Percentiles rank a stretch among this genome's conserved stretches.
These are phyloP conservation scores for Aspergillus sp. DNA, from an alignment of 2,329 filamentous ascomycete species.

Conservation along the genomic window DNA sequence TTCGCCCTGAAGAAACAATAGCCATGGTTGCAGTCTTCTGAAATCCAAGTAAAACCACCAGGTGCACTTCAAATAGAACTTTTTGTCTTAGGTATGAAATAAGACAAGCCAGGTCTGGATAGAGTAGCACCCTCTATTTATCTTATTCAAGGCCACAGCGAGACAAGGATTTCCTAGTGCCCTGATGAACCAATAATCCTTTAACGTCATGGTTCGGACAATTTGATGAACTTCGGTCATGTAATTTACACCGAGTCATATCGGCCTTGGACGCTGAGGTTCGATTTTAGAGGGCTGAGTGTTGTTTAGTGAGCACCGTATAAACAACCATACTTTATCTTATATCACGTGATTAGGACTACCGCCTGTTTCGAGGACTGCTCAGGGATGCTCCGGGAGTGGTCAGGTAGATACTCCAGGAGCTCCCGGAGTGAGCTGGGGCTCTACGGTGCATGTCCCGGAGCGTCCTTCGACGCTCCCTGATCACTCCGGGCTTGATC, in stretches of 20 bases:
- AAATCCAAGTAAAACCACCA: not conserved
- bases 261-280: not conserved
- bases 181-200: not conserved
- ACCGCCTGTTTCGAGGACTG: too few relatives aligned
- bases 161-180: not conserved
- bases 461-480: too few relatives aligned
- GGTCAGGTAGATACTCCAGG: too few relatives aligned
- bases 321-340: not conserved
- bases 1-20: not conserved
- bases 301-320: not conserved
- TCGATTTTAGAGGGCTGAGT: not conserved
- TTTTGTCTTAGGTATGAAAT: not conserved
- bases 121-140: not conserved
- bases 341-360: too few relatives aligned
- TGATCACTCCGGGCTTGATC: too few relatives aligned
- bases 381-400: too few relatives aligned
- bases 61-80: not conserved
- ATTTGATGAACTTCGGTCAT: not conserved
- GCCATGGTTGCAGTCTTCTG: not conserved
- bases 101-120: not conserved
- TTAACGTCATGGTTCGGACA: not conserved
- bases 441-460: too few relatives aligned
- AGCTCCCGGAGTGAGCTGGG: too few relatives aligned
- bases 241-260: not conserved
- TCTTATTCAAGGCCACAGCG: not conserved